These are phyloP conservation scores for Phaeosphaeriaceae sp. DNA, from an alignment of 2,329 filamentous ascomycete species.

Conservation along the genomic window DNA sequence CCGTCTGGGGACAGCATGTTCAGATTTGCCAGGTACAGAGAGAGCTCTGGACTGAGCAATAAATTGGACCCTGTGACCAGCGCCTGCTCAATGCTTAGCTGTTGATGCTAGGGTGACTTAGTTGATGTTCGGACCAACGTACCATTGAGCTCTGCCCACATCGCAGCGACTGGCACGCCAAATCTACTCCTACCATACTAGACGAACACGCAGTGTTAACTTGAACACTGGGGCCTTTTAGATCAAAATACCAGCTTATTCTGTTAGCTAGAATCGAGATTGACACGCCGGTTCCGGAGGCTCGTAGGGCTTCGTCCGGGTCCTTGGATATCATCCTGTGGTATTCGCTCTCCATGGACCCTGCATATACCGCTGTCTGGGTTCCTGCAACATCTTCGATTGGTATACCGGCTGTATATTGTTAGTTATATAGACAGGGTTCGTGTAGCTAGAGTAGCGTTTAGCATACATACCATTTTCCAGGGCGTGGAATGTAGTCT, in stretches of 20 bases:
- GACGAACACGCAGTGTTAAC: constrained; percentile 32
- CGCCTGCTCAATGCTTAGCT: no score
- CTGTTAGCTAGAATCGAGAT: constrained; percentile 15
- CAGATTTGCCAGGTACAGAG: constrained; percentile 1
- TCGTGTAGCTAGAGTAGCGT: neutral
- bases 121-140: no score
- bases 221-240: constrained; percentile 20
- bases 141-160: constrained; percentile 4
- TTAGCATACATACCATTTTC: constrained; percentile 18
- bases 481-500: constrained; percentile 27
- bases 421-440: neutral
- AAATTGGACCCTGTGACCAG: neutral
- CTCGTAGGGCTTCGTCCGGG: constrained; percentile 13
- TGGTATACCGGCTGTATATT: constrained; percentile 6
- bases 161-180: constrained; percentile 12
- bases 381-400: constrained; percentile 3
- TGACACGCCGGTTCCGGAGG: neutral
- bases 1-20: constrained; percentile 23
- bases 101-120: no score
- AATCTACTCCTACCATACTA: constrained; percentile 18
- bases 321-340: constrained; percentile 11
- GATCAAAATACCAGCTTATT: constrained; percentile 28
- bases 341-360: constrained; percentile 14
- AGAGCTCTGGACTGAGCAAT: neutral
- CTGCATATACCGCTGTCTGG: constrained; percentile 6